A percentile compares a stretch with the other conserved stretches of the same genome.
Evolutionary conservation across 106 monocot species (phyloP).

Genomic region (Dioscorea dumetorum): DNA sequence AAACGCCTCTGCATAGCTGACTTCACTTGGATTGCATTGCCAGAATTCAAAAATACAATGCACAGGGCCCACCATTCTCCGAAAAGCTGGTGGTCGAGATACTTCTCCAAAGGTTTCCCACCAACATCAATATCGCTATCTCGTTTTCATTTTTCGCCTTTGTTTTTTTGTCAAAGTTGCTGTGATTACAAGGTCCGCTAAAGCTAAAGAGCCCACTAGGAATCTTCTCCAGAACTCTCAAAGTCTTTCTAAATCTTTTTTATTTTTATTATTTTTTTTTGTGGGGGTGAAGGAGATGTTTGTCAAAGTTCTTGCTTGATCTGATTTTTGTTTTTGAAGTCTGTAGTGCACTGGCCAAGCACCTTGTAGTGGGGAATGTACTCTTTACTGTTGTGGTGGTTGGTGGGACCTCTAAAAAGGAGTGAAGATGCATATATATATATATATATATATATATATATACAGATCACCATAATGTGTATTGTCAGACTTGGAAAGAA

Average conservation of each 20-base stretch:
- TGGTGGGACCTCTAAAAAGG: constrained; percentile 39
- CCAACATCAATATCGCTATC: background rate
- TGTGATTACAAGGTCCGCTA: constrained; percentile 24
- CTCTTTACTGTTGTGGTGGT: constrained; percentile 39
- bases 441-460: no score
- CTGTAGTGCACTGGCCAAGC: constrained; percentile 49
- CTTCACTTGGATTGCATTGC: constrained; percentile 10
- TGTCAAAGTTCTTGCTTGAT: constrained; percentile 18
- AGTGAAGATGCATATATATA: constrained; percentile 4
- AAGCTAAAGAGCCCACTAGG: constrained; percentile 29
- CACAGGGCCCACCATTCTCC: background rate
- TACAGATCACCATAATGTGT: background rate
- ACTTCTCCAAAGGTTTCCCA: no score
- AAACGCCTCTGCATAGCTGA: constrained; percentile 31
- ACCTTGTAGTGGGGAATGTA: constrained; percentile 21
- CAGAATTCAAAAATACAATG: no score
- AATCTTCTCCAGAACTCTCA: constrained; percentile 10
- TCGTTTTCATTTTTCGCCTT: background rate
- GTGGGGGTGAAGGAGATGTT: constrained; percentile 12
- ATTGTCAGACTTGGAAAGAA: constrained; percentile 4
- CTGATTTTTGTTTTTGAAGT: constrained; percentile 22
- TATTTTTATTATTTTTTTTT: constrained; percentile 1
- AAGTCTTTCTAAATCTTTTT: constrained; percentile 3
- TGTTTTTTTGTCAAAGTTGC: constrained; percentile 46
- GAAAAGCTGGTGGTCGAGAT: no score